phyloP scores from a whole-genome alignment of 257 asterid genomes.

The Fraxinus quadrangulata region DNA sequence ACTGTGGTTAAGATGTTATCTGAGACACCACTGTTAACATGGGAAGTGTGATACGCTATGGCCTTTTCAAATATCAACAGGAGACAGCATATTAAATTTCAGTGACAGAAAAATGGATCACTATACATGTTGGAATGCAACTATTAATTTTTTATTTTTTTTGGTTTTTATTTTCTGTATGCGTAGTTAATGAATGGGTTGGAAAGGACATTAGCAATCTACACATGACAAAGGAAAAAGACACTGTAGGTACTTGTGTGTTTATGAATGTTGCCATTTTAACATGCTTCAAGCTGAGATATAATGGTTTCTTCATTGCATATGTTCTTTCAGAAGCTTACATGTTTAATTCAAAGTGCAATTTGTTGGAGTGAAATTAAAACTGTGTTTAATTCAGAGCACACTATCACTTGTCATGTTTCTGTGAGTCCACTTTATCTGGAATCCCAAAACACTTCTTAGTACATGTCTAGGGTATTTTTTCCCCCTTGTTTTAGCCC shows the following conservation, averaged over 20 bases:
- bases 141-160: too few relatives aligned
- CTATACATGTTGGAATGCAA: not conserved
- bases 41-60: too few relatives aligned
- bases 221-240: not conserved
- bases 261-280: not conserved
- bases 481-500: not conserved
- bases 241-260: not conserved
- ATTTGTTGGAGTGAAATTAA: not conserved
- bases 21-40: too few relatives aligned
- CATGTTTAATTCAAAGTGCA: not conserved
- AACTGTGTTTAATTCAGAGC: not conserved
- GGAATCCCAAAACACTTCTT: not conserved
- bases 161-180: not conserved
- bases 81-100: too few relatives aligned
- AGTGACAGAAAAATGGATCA: not conserved
- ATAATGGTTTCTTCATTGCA: not conserved
- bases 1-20: too few relatives aligned
- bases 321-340: not conserved
- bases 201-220: not conserved
- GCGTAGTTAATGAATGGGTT: not conserved
- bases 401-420: not conserved
- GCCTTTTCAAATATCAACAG: too few relatives aligned
- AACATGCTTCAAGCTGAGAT: not conserved
- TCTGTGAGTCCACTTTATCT: not conserved
- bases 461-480: not conserved